Evolutionary conservation across 768 basidiomycete genomes (phyloP), one percentile per base, ranked within the genome.

Genomic region (Agrocybe chaxingu): DNA sequence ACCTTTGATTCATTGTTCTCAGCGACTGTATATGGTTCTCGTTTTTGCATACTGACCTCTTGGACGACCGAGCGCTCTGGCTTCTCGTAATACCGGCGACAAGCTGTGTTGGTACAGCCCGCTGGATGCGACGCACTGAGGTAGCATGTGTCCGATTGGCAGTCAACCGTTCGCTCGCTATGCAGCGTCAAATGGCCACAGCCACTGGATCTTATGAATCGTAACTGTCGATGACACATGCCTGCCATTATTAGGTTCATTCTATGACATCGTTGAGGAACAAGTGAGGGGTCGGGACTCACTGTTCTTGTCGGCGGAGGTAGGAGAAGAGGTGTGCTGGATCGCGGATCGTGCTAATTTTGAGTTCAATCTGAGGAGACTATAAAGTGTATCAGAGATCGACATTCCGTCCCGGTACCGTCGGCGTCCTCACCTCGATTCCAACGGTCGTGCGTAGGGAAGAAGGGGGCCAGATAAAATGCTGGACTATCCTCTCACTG

Each of bases 181-280:
- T 61, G 66, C 59, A 75, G 79, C 10, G 70, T 70, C 58, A 76
- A 67, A 63, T 87, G 84, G n/a, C 71, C 71, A 69, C 87, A 88
- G n/a, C 36, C 64, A 31, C 60, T 63, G 56, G 72, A 77, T 59
- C 70, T 75, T 50, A 63, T 66, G 65, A 85, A 79, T 56, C 67
- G 72, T 59, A 87, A 77, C 45, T 69, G 71, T 55, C 83, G 77
- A 65, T 81, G 79, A 71, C 86, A 89, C 86, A 89, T 88, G 57
- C 55, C 59, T 60, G 52, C 50, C 54, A 56, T 52, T 52, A 60
- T 52, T 55, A 54, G 43, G 58, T 58, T 58, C 59, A 53, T 56
- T 54, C 51, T 53, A 50, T 53, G 58, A 51, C 46, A 53, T 57
- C 41, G 43, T 37, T 49, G 35, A 42, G 42, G 48, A 55, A 52